Percentiles rank a stretch among this genome's conserved stretches.
Conservation (phyloP, 805 yeast genomes). For the Candida qinlingensis region DNA sequence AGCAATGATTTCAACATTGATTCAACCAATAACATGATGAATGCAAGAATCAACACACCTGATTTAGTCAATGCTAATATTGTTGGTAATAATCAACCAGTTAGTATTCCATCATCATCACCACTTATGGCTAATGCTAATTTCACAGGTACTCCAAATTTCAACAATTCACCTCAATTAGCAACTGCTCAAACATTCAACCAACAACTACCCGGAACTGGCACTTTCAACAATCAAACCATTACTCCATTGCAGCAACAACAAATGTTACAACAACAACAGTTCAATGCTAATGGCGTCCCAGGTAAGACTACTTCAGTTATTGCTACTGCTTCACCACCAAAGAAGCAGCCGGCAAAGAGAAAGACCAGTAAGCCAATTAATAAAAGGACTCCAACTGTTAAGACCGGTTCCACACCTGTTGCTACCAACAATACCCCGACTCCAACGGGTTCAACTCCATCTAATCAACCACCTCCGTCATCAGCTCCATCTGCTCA, state of each 20-base stretch:
- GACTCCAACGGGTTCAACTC: conserved; percentile 4
- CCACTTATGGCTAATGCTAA: conserved; percentile 6
- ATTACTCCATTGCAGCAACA: conserved; percentile 1
- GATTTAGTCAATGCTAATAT: conserved; percentile 3
- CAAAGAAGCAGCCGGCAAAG: conserved; percentile 9
- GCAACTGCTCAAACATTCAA: conserved; percentile 1
- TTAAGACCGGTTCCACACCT: background rate
- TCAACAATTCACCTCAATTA: conserved; percentile 11
- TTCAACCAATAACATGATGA: background rate
- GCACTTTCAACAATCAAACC: conserved; percentile 2
- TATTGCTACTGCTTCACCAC: conserved; percentile 1
- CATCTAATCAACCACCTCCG: conserved; percentile 2
- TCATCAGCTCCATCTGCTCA: conserved; percentile 1
- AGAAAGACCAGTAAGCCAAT: conserved; percentile 9
- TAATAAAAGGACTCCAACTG: conserved; percentile 15
- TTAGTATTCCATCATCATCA: conserved; percentile 1
- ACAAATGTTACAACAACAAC: conserved; percentile 3
- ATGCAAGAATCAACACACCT: conserved; percentile 7
- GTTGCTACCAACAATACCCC: background rate
- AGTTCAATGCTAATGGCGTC: background rate
- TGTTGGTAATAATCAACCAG: background rate
- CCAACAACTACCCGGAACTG: conserved; percentile 6
- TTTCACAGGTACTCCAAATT: conserved; percentile 7
- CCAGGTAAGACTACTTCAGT: background rate
- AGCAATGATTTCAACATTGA: conserved; percentile 2